Percentiles rank a stretch among this genome's conserved stretches.
phyloP scores from a whole-genome alignment of 139 green algal species.

The Ettlia oleoabundans region DNA sequence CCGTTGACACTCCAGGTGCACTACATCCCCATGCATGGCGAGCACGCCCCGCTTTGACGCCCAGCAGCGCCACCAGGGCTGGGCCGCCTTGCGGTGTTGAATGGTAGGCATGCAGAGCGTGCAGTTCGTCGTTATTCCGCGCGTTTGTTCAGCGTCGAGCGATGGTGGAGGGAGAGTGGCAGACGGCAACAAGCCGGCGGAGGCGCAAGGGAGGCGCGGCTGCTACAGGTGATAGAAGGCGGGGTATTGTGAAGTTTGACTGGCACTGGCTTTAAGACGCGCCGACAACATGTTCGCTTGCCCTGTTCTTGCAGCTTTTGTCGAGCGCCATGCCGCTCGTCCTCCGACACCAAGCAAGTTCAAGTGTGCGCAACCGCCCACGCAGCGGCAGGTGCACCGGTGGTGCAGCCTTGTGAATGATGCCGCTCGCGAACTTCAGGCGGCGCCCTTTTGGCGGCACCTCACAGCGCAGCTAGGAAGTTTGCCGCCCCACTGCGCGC shows the following conservation, averaged over 20 bases:
- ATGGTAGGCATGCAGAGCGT: too few relatives aligned
- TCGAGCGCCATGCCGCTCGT: neutral
- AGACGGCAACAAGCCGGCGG: neutral
- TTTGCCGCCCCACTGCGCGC: neutral
- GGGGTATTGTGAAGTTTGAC: too few relatives aligned
- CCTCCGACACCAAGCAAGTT: too few relatives aligned
- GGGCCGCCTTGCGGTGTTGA: too few relatives aligned
- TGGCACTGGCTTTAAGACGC: too few relatives aligned
- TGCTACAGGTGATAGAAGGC: too few relatives aligned
- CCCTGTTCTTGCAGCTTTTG: neutral
- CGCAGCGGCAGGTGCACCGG: neutral
- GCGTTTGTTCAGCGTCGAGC: too few relatives aligned
- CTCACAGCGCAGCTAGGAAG: neutral
- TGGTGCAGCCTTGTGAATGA: neutral
- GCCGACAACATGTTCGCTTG: too few relatives aligned
- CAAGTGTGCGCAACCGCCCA: neutral
- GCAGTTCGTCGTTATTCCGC: too few relatives aligned
- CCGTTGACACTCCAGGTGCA: neutral
- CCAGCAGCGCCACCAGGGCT: too few relatives aligned
- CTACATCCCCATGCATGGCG: too few relatives aligned
- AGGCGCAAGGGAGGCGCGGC: neutral
- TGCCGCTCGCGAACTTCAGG: constrained; percentile 4
- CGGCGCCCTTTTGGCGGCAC: constrained; percentile 1
- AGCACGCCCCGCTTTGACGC: too few relatives aligned
- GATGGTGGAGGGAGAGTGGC: constrained; percentile 9